Conservation (phyloP, 371 early-diverging fungal species). For the Circinella minor region DNA sequence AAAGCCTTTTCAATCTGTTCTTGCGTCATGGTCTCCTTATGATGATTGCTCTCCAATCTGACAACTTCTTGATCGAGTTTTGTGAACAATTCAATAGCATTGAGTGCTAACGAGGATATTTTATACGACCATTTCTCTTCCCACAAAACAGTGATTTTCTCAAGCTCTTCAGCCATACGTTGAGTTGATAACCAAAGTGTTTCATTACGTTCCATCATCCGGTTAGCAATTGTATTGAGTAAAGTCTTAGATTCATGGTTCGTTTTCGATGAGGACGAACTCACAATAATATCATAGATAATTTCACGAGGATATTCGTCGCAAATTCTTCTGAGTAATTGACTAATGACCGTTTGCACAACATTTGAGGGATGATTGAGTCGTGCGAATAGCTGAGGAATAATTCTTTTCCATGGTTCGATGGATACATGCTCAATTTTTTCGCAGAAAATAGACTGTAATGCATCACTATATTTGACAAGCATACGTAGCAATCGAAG, state of each 20-base stretch:
- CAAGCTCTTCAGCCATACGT: conserved; percentile 68
- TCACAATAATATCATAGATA: conserved; percentile 75
- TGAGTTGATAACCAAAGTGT: conserved; percentile 63
- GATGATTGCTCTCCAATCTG: conserved; percentile 49
- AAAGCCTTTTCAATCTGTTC: conserved; percentile 54
- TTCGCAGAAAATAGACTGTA: conserved; percentile 44
- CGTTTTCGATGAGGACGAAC: conserved; percentile 56
- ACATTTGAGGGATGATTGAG: conserved; percentile 68
- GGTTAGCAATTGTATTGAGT: conserved; percentile 46
- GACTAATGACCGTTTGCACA: conserved; percentile 56
- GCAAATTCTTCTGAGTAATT: conserved; percentile 64
- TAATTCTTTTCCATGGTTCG: conserved; percentile 72
- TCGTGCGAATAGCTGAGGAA: conserved; percentile 82
- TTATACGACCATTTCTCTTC: conserved; percentile 83
- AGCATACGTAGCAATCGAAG: conserved; percentile 70
- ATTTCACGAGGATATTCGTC: conserved; percentile 66
- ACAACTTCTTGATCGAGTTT: conserved; percentile 59
- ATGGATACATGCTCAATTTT: conserved; percentile 52
- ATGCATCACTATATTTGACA: conserved; percentile 64
- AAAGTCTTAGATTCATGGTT: conserved; percentile 46
- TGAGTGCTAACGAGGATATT: conserved; percentile 68
- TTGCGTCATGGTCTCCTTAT: conserved; percentile 32
- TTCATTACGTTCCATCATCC: conserved; percentile 47
- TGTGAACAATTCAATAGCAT: conserved; percentile 58
- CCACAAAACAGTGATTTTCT: conserved; percentile 79